phyloP scores from a whole-genome alignment of 2,329 filamentous ascomycete genomes.

The Pyricularia grisea region DNA sequence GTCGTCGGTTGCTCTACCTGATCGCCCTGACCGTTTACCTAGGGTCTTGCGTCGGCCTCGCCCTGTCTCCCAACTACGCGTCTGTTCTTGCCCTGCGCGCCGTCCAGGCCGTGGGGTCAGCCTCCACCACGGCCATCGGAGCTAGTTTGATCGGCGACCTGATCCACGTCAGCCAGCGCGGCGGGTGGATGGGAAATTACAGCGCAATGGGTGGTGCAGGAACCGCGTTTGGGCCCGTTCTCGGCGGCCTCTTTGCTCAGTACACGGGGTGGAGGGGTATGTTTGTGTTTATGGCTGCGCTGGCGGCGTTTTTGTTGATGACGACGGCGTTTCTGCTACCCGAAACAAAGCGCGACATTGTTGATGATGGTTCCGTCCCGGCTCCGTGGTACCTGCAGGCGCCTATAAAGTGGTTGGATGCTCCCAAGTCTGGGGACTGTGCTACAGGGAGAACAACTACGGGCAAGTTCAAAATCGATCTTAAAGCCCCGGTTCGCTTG shows the following conservation, averaged over 20 bases:
- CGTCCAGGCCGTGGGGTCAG: conserved; percentile 35
- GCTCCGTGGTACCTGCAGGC: neutral
- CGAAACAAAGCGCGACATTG: conserved; percentile 38
- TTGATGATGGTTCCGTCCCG: conserved; percentile 29
- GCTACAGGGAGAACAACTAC: neutral
- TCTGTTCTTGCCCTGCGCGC: conserved; percentile 36
- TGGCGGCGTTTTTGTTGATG: conserved; percentile 21
- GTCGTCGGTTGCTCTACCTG: conserved; percentile 37
- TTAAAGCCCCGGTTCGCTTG: neutral
- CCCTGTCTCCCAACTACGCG: conserved; percentile 29
- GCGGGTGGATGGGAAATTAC: conserved; percentile 41
- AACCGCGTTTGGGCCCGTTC: conserved; percentile 32
- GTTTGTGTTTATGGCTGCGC: conserved; percentile 46
- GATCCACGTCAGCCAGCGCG: conserved; percentile 44
- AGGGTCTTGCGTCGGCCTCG: conserved; percentile 34
- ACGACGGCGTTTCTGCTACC: conserved; percentile 37
- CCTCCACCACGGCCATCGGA: neutral
- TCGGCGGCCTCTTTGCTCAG: conserved; percentile 14
- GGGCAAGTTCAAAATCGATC: neutral
- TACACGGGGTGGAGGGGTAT: conserved; percentile 36
- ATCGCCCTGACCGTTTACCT: conserved; percentile 36
- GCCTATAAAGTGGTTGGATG: neutral
- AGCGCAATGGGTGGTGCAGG: conserved; percentile 32
- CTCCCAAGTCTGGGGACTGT: neutral
- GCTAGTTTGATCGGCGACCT: conserved; percentile 30